Base-by-base conservation (phyloP, 1,284 basidiomycete species). In the Trametes pubescens region DNA sequence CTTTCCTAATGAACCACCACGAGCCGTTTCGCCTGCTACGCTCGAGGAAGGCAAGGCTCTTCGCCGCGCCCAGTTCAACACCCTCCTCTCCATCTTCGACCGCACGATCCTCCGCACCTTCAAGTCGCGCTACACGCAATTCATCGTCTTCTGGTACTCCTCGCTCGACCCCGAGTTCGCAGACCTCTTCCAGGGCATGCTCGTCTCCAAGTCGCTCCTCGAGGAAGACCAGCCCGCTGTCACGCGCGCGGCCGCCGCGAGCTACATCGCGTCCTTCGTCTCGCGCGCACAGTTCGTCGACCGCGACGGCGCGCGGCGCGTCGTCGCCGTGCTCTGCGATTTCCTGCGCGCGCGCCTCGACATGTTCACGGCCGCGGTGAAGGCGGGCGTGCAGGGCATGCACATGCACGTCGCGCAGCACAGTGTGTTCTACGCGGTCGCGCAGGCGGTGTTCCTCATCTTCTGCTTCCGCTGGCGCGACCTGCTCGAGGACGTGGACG, bases 391-490 rank as follows among this genome's bases (percentile, higher is more conserved):
- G 32, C 21, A 4, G 3, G 46, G 81, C 51, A 76, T 80, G 56
- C 64, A 65, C 54, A 76, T 80, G 56, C 64, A 65, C 54, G 32
- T 60, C 40, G 77, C 81, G 26, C 86, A 91, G 60, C 86, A 91
- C 71, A 84, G 83, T 34, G 86, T 97, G 26, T 99, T 98, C 76
- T 99, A 99, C 76, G 95, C 97, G 6, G 92, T 98, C 35, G 82
- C 90, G 0, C 98, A 99, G 75, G 93, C 96, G 0, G 87, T 96
- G 7, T 98, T 99, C 77, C 86, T 99, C 72, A 95, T 99, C 67
- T 99, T 99, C 77, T 99, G 98, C 78, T 99, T 99, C 81, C 84
- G 97, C 21, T 99, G 96, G 97, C 82, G 94, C 65, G 95, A 96
- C 71, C 80, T 99, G 40, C 78, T 92, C 61, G 87, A 89, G 59